A percentile compares a stretch with the other conserved stretches of the same genome.
These are phyloP conservation scores for Staphylotrichum tortipilum DNA, from an alignment of 495 filamentous ascomycete genomes.

Conservation along the genomic window DNA sequence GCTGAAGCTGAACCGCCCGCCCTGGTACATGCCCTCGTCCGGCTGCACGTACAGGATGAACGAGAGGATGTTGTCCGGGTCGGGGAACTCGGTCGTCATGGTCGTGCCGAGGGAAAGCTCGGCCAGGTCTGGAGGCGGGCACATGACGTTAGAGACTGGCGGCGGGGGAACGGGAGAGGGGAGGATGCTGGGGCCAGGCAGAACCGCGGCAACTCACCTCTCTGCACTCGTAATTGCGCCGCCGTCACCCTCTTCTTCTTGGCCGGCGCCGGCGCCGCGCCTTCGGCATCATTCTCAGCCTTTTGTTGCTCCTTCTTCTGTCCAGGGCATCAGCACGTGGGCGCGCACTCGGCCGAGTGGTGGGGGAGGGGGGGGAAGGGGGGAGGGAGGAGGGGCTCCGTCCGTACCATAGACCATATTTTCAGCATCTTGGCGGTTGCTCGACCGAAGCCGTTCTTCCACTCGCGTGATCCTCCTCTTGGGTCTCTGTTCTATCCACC, in stretches of 20 bases:
- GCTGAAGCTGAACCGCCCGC: slow-evolving; percentile 78
- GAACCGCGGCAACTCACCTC: slow-evolving; percentile 51
- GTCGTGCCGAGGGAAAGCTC: slow-evolving; percentile 84
- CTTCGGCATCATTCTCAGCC: slow-evolving; percentile 77
- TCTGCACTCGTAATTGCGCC: slow-evolving; percentile 89
- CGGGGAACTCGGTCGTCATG: slow-evolving; percentile 87
- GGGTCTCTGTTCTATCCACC: too few relatives aligned
- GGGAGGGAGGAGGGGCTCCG: too few relatives aligned
- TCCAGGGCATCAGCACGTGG: slow-evolving; percentile 1
- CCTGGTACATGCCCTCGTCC: slow-evolving; percentile 97
- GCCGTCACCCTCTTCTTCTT: slow-evolving; percentile 99
- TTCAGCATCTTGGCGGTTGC: slow-evolving; percentile 75
- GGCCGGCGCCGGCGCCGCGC: slow-evolving; percentile 45
- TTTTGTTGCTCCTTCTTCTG: slow-evolving; percentile 94
- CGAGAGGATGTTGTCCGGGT: slow-evolving; percentile 94
- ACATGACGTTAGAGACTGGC: neutral
- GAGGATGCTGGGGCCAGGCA: neutral
- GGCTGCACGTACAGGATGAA: slow-evolving; percentile 90
- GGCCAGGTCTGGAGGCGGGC: slow-evolving; percentile 62
- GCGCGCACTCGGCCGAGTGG: slow-evolving; percentile 5
- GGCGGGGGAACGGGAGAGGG: neutral
- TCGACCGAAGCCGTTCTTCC: neutral
- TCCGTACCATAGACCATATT: slow-evolving; percentile 98
- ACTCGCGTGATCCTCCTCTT: neutral
- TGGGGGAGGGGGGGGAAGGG: neutral